Base-by-base conservation (phyloP, 805 yeast species). In the Brettanomyces nanus region DNA sequence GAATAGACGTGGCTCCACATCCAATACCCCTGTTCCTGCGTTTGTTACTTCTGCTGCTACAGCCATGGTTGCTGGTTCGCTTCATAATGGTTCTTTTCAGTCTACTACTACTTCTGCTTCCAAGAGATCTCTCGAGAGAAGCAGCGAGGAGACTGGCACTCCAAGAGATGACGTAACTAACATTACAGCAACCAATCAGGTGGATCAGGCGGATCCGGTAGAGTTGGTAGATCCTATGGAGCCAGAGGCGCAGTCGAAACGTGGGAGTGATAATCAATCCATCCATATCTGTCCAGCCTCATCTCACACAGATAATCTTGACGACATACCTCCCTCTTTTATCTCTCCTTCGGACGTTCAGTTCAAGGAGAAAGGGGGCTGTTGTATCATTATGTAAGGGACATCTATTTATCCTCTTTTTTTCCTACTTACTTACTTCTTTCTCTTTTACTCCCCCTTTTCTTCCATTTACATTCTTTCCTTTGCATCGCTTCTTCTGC, bases 11-110 rank as follows among this genome's bases (percentile, higher is more conserved):
- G 49, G 51, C 7, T 49, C 56, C 6, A 39, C 48, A 14, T 47
- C 54, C 10, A 53, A 53, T 31, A 35, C 47, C 1, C 56, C 58
- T 7, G 58, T 52, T 13, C 58, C 58, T 9, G 41, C 43, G 10
- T 52, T 49, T 33, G 26, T 31, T 7, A 4, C 34, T 10, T 31
- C 34, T 5, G 34, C 23, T n/a, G 28, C 49, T 9, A 11, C 10
- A 9, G 7, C 26, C 11, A 9, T 11, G 11, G 11, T 7, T 23
- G 26, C 26, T 23, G 11, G 7, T 7, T 23, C 26, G 11, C 26
- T 9, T 23, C 7, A 23, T 11, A 23, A 23, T 23, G 26, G 26
- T 23, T 23, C 26, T 9, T 23, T 23, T 9, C 26, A 23, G 11
- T 23, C 26, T 23, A 23, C 26, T 23, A 23, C 7, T 11, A 23